phyloP scores from a whole-genome alignment of 2,329 filamentous ascomycete genomes.

The Celoporthe dispersa region DNA sequence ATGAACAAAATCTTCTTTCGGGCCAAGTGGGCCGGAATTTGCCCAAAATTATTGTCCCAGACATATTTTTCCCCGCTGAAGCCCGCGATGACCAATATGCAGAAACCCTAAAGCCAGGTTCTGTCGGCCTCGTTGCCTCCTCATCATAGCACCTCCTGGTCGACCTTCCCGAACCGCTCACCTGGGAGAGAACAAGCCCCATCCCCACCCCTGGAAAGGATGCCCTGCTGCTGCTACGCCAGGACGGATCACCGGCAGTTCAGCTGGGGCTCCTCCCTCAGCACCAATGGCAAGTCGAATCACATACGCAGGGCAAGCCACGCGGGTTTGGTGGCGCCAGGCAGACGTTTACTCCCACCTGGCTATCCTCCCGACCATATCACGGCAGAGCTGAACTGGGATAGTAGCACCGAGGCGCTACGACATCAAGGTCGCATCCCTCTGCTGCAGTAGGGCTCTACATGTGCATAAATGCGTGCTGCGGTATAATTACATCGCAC shows the following conservation, averaged over 20 bases:
- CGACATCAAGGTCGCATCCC: neutral
- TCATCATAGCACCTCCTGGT: neutral
- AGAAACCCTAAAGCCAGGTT: neutral
- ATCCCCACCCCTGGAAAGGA: neutral
- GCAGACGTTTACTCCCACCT: neutral
- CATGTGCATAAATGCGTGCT: neutral
- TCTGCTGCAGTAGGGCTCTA: neutral
- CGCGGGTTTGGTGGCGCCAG: neutral
- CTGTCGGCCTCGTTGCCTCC: neutral
- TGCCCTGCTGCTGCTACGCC: neutral
- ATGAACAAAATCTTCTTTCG: neutral
- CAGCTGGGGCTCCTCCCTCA: neutral
- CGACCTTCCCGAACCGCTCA: neutral
- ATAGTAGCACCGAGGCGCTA: neutral
- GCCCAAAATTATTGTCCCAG: neutral
- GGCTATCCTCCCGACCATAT: neutral
- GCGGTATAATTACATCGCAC: neutral
- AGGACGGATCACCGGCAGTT: neutral
- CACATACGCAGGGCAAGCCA: neutral
- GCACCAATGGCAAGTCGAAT: neutral
- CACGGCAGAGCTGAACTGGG: neutral
- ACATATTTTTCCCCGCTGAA: neutral
- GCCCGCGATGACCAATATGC: neutral
- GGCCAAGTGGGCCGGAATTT: neutral
- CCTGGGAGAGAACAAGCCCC: neutral